Evolutionary conservation across 2,329 filamentous ascomycete genomes (phyloP).

Genomic region (Drechslera avenae): DNA sequence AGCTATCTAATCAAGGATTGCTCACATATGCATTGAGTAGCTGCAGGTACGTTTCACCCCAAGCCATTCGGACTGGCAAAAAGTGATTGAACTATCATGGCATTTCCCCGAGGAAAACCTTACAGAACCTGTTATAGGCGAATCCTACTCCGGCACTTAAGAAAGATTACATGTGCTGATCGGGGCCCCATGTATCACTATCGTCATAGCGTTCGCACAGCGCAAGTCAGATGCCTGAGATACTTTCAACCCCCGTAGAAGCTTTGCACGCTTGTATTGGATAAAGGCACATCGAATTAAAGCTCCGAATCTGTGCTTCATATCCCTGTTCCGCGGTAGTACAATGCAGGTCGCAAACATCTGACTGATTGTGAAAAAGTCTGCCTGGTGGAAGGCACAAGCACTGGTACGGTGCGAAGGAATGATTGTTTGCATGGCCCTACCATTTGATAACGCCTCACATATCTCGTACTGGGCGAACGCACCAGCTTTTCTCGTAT

Average conservation of each 20-base stretch:
- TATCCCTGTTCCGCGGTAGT: slow-evolving; percentile 25
- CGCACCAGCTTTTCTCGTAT: too few species aligned
- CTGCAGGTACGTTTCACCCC: slow-evolving; percentile 5
- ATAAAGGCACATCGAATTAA: neutral
- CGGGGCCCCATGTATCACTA: neutral
- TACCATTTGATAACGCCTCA: neutral
- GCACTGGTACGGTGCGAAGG: neutral
- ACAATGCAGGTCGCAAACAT: slow-evolving; percentile 21
- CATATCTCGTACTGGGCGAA: neutral
- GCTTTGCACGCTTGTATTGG: neutral
- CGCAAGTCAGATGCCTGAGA: neutral
- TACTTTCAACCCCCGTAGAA: neutral
- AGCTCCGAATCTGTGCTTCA: slow-evolving; percentile 8
- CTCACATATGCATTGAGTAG: neutral
- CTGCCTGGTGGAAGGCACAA: neutral
- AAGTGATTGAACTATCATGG: neutral
- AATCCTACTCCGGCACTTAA: too few species aligned
- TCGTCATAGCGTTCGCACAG: neutral
- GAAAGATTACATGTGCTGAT: neutral
- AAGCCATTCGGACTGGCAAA: neutral
- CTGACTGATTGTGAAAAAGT: neutral
- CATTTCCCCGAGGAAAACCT: too few species aligned
- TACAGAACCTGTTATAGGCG: too few species aligned
- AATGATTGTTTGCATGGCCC: slow-evolving; percentile 6
- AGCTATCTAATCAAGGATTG: neutral